Evolutionary conservation across 2,329 filamentous ascomycete genomes (phyloP).

Genomic region (Didymella pomorum): DNA sequence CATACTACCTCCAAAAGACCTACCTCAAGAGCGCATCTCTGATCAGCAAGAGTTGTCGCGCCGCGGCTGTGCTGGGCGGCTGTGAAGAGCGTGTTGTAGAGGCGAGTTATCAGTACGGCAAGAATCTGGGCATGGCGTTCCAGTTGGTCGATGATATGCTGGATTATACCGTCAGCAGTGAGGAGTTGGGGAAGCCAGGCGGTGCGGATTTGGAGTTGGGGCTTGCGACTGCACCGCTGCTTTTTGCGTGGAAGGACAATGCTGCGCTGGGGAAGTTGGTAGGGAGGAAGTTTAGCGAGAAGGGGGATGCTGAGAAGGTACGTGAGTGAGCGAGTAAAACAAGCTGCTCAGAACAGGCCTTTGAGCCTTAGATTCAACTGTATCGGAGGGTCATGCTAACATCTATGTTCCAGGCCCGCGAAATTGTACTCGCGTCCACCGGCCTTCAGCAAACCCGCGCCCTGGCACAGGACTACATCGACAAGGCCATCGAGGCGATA

Average conservation of each 20-base stretch:
- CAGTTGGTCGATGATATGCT: constrained; percentile 98
- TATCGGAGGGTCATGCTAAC: not conserved
- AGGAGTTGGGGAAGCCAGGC: constrained; percentile 91
- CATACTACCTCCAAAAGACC: constrained; percentile 97
- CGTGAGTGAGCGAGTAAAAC: constrained; percentile 43
- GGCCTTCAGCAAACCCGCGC: constrained; percentile 92
- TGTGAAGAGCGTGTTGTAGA: constrained; percentile 82
- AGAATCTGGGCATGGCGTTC: constrained; percentile 93
- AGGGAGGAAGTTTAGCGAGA: constrained; percentile 83
- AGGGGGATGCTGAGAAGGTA: constrained; percentile 87
- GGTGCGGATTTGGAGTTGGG: constrained; percentile 94
- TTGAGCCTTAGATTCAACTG: too few relatives aligned
- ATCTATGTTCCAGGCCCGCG: constrained; percentile 72
- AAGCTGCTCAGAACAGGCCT: too few relatives aligned
- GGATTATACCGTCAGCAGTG: constrained; percentile 87
- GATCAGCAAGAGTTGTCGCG: constrained; percentile 95
- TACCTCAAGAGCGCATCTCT: constrained; percentile 96
- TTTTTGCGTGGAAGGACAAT: constrained; percentile 95
- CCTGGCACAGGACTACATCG: constrained; percentile 87
- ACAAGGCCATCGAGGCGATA: constrained; percentile 87
- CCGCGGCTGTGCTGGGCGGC: constrained; percentile 84
- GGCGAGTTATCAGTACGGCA: constrained; percentile 89
- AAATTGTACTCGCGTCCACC: constrained; percentile 81
- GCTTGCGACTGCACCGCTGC: constrained; percentile 87
- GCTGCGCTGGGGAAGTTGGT: constrained; percentile 86